Evolutionary conservation across 371 early-diverging fungal species (phyloP), one percentile per base, ranked within the genome.

Genomic region (Blastocladiella emersonii): DNA sequence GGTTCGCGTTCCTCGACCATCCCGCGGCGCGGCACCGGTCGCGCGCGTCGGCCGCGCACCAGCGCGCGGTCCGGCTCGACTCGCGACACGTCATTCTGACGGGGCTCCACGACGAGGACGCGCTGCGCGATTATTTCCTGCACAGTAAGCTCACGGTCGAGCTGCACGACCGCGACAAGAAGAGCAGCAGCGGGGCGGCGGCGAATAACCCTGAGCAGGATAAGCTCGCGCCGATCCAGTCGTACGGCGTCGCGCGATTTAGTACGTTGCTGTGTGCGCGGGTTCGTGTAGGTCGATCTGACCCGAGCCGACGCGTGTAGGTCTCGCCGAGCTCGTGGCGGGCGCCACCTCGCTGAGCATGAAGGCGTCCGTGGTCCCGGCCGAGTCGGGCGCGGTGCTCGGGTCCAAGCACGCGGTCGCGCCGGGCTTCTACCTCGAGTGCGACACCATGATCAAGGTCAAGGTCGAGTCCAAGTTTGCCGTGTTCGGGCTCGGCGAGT

Each of bases 391-490:
- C 12, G 21, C 35, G 3, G 32, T 32, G 3, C 32, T 41, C 6
- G 37, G 44, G 12, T 8, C 32, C 12, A 37, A 32, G 32, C 37
- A 59, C 37, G 34, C 37, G 30, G 23, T 59, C 25, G n/a, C 59
- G 25, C 36, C 59, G 6, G 59, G 59, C 2, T 59, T 59, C 32
- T 59, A 59, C 37, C 59, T 59, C 59, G 59, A 59, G 19, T 59
- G 41, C 27, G 59, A 59, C 43, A 41, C 59, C 1, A 12, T 59
- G n/a, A 21, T 59, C 41, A 59, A 59, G 44, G 37, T 59, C 37
- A 59, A 59, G 17, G 37, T 59, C 25, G 59, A 59, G 59, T 32
- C 59, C 8, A 8, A 15, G 2, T 34, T 13, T 25, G 15, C 59
- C 27, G 23, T 59, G 5, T 59, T 59, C 23, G 35, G 59, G 30